Percentiles rank a stretch among this genome's conserved stretches.
These are phyloP conservation scores for Dictyostelium brefeldianum DNA, from an alignment of 78 protist species.

Conservation along the genomic window DNA sequence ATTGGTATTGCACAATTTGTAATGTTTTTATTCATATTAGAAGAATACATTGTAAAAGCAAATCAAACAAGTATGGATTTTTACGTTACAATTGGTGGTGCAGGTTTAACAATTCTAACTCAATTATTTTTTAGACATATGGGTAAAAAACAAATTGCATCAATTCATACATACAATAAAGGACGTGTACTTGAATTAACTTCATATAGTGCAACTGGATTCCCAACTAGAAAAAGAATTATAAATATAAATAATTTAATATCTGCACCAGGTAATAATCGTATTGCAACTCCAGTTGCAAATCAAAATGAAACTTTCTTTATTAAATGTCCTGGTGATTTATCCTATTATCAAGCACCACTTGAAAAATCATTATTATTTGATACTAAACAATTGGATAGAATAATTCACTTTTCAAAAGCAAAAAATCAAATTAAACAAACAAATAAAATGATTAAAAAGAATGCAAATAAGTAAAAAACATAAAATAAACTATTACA, in stretches of 20 bases:
- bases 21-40: not conserved
- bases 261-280: not conserved
- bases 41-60: not conserved
- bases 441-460: not conserved
- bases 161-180: conserved; percentile 12
- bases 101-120: not conserved
- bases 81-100: not conserved
- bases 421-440: not conserved
- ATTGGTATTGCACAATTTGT: not conserved
- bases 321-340: not conserved
- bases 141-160: not conserved
- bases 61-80: not conserved
- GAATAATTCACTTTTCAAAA: not conserved
- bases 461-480: not conserved
- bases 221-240: conserved; percentile 18
- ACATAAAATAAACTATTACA: too few relatives aligned
- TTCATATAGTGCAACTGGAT: not conserved
- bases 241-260: not conserved
- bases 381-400: not conserved
- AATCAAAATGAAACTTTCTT: conserved; percentile 1
- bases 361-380: not conserved
- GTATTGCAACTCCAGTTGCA: not conserved
- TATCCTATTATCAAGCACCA: not conserved
- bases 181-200: conserved; percentile 26
- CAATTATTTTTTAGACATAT: not conserved